A percentile compares a stretch with the other conserved stretches of the same genome.
Evolutionary conservation across 2,329 filamentous ascomycete genomes (phyloP).

Genomic region (Tolypocladium inflatum): DNA sequence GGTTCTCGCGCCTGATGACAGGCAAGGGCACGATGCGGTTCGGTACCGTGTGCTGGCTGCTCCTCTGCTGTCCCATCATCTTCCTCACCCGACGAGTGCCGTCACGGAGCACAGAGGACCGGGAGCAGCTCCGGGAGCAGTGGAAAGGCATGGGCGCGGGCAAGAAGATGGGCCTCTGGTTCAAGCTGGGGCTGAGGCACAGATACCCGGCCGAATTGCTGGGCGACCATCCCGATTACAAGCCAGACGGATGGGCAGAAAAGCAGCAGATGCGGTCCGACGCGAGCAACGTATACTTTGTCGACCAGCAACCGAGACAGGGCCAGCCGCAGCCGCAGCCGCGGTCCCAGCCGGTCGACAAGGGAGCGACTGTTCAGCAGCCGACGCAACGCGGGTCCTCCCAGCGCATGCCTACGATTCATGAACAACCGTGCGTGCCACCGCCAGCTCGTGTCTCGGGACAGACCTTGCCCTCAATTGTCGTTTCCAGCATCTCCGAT

Average conservation of each 20-base stretch:
- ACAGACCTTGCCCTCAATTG: not conserved
- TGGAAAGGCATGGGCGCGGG: constrained; percentile 5
- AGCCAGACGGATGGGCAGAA: not conserved
- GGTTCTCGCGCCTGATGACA: constrained; percentile 21
- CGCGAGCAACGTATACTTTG: not conserved
- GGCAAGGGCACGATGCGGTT: constrained; percentile 17
- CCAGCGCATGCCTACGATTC: not conserved
- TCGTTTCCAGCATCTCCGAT: not conserved
- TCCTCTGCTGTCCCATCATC: constrained; percentile 4
- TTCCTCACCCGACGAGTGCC: constrained; percentile 8
- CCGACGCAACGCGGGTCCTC: not conserved
- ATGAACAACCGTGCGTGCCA: not conserved
- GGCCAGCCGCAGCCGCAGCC: not conserved
- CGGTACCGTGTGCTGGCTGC: constrained; percentile 19
- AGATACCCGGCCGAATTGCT: constrained; percentile 8
- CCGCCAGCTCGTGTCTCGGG: not conserved
- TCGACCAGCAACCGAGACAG: not conserved
- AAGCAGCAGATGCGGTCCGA: not conserved
- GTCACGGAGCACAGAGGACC: constrained; percentile 4
- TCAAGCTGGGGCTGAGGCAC: constrained; percentile 9
- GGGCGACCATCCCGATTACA: constrained; percentile 4
- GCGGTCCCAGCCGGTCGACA: not conserved
- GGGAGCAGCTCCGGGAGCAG: constrained; percentile 5
- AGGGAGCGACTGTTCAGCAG: not conserved
- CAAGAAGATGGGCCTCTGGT: constrained; percentile 7